These are phyloP conservation scores for Athelia psychrophila DNA, from an alignment of 1,284 basidiomycete genomes.

Conservation along the genomic window DNA sequence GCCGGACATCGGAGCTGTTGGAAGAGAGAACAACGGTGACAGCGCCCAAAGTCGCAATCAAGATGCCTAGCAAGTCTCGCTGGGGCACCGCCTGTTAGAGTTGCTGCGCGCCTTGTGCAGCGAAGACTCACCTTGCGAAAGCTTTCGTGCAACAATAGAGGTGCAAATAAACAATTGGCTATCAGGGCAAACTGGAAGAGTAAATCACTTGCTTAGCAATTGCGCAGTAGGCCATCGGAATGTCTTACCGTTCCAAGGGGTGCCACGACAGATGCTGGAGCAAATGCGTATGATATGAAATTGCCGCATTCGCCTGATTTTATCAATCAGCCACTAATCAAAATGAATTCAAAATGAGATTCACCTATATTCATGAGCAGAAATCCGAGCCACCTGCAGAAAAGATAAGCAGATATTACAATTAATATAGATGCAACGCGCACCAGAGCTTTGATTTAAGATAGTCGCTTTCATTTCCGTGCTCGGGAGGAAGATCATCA, in stretches of 20 bases:
- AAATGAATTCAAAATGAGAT: slow-evolving; percentile 39
- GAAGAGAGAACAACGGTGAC: slow-evolving; percentile 89
- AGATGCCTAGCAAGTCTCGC: slow-evolving; percentile 87
- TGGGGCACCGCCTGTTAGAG: slow-evolving; percentile 19
- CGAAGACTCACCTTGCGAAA: slow-evolving; percentile 58
- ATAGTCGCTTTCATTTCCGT: slow-evolving; percentile 63
- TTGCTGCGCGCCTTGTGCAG: slow-evolving; percentile 14
- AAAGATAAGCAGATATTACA: slow-evolving; percentile 5
- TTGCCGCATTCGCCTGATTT: slow-evolving; percentile 47
- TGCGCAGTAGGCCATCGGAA: slow-evolving; percentile 1
- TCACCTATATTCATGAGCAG: slow-evolving; percentile 91
- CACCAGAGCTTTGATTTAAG: slow-evolving; percentile 83
- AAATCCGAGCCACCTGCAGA: slow-evolving; percentile 87
- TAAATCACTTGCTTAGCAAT: slow-evolving; percentile 8
- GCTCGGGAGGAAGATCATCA: slow-evolving; percentile 11
- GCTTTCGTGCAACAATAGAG: slow-evolving; percentile 78
- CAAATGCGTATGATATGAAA: slow-evolving; percentile 86
- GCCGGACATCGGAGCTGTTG: slow-evolving; percentile 65
- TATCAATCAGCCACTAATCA: no score
- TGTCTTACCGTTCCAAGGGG: slow-evolving; percentile 85
- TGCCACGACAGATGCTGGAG: slow-evolving; percentile 93
- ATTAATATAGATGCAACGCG: slow-evolving; percentile 10
- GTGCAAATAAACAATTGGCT: slow-evolving; percentile 94
- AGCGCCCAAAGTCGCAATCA: slow-evolving; percentile 80
- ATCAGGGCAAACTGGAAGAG: slow-evolving; percentile 76